Conservation (phyloP, 2,329 filamentous ascomycete genomes). For the Microcyclosporella mali region DNA sequence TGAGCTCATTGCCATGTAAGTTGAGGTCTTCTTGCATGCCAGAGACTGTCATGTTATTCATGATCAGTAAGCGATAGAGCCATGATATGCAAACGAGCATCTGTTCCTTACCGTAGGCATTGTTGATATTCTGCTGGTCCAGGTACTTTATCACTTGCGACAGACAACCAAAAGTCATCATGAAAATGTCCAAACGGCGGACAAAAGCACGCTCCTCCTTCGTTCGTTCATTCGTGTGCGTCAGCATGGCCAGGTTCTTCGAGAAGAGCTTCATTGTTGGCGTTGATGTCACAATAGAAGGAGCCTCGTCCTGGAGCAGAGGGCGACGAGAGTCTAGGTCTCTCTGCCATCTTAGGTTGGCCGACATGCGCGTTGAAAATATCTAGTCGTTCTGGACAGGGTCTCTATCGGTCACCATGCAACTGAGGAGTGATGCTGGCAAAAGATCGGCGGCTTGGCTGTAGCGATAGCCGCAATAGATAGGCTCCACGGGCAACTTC, state of each 20-base stretch:
- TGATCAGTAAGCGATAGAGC: too few relatives aligned
- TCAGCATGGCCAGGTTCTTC: constrained; percentile 13
- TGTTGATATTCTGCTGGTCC: constrained; percentile 26
- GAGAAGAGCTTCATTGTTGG: constrained; percentile 13
- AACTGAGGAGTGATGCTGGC: background rate
- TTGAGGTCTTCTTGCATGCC: constrained; percentile 27
- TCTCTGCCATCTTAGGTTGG: too few relatives aligned
- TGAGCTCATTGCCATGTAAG: constrained; percentile 24
- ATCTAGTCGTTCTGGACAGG: too few relatives aligned
- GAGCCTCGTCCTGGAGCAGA: too few relatives aligned
- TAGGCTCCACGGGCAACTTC: constrained; percentile 2
- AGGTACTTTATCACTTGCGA: constrained; percentile 34
- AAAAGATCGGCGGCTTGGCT: constrained; percentile 3
- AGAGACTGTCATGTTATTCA: constrained; percentile 17
- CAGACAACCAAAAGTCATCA: constrained; percentile 38
- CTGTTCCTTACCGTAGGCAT: too few relatives aligned
- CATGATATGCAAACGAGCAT: too few relatives aligned
- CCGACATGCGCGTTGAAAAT: too few relatives aligned
- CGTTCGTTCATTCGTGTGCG: constrained; percentile 18
- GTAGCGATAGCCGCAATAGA: constrained; percentile 4
- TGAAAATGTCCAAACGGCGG: constrained; percentile 34
- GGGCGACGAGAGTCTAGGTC: too few relatives aligned
- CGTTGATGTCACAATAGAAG: too few relatives aligned
- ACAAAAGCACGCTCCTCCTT: constrained; percentile 35
- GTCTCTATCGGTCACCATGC: background rate